Percentiles rank a stretch among this genome's conserved stretches.
These are phyloP conservation scores for Fabrea salina DNA, from an alignment of 169 alveolate species.

Conservation along the genomic window DNA sequence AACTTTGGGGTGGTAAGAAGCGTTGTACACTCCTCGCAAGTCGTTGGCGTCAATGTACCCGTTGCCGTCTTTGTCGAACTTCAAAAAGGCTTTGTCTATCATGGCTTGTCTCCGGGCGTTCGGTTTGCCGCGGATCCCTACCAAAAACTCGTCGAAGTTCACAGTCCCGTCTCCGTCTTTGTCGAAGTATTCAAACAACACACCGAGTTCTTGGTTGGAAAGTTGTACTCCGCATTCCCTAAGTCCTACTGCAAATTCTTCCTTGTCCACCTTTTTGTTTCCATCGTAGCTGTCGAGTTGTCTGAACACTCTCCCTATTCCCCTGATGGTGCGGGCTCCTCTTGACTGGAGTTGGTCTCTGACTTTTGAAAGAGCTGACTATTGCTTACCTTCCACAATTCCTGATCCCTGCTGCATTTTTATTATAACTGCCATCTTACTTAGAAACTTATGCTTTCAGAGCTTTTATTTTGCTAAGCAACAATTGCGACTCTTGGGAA, in stretches of 20 bases:
- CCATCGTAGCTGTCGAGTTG: conserved; percentile 76
- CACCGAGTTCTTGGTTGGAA: conserved; percentile 64
- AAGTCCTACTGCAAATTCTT: conserved; percentile 79
- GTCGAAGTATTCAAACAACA: conserved; percentile 66
- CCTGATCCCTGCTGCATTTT: conserved; percentile 4
- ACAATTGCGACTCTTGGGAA: too few relatives aligned
- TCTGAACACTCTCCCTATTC: conserved; percentile 75
- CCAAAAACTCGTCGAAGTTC: conserved; percentile 82
- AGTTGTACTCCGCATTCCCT: conserved; percentile 76
- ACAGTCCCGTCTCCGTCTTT: conserved; percentile 81
- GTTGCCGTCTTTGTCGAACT: conserved; percentile 77
- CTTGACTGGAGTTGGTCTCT: conserved; percentile 48
- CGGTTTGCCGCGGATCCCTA: conserved; percentile 78
- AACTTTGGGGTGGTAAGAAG: conserved; percentile 79
- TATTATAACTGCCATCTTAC: too few relatives aligned
- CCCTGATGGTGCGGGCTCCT: conserved; percentile 72
- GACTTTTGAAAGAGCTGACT: conserved; percentile 35
- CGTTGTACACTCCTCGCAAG: conserved; percentile 76
- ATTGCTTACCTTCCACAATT: conserved; percentile 4
- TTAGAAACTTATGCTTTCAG: too few relatives aligned
- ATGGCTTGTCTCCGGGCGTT: conserved; percentile 72
- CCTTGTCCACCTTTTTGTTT: conserved; percentile 74
- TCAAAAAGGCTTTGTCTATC: conserved; percentile 74
- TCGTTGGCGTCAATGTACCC: conserved; percentile 76
- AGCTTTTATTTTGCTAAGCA: too few relatives aligned